Base-by-base conservation (phyloP, 1,284 basidiomycete genomes). In the Spongispora temasekensis region DNA sequence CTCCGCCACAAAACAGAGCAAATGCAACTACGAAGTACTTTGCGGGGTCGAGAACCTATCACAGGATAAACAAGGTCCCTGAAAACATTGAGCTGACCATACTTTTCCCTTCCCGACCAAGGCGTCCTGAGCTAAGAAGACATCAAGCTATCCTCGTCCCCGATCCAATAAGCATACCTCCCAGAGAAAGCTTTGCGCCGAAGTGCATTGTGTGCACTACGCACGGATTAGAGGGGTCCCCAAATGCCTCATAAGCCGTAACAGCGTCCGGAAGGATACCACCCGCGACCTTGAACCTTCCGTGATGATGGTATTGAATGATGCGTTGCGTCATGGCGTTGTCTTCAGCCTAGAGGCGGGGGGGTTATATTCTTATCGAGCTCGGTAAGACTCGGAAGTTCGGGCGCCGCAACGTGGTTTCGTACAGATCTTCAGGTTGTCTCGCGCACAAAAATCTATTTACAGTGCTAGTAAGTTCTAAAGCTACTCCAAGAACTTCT, bases 1-100 rank as follows among this genome's bases (percentile, higher is more conserved):
- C 83, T 69, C 84, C 83, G 60, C 83, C 83, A 30, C 79, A 82
- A 64, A 85, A 86, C 31, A 85, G 67, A 0, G 81, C 82, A 61
- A 84, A 80, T 2, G 83, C 83, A 17, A 85, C 81, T 23, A 85
- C 69, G 59, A 76, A 84, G 63, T 83, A 85, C 61, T 80, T 80
- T n/a, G 61, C 70, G 2, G 83, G 77, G 65, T 84, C 77, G 34
- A 85, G 71, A 23, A 76, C 78, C 79, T 82, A 58, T 52, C 19
- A 23, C 19, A 19, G 15, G 12, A 28, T 65, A 23, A 58, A 44
- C 35, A 57, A 34, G 2, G 4, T 30, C 23, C 25, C 28, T 25
- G 25, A 1, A n/a, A 30, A 48, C 25, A 27, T 40, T 19, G 37
- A 17, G 10, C 12, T 23, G 21, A 21, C 21, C 52, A 46, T 53